Conservation (phyloP, 805 yeast species). For the Tetrapisispora arboricola region DNA sequence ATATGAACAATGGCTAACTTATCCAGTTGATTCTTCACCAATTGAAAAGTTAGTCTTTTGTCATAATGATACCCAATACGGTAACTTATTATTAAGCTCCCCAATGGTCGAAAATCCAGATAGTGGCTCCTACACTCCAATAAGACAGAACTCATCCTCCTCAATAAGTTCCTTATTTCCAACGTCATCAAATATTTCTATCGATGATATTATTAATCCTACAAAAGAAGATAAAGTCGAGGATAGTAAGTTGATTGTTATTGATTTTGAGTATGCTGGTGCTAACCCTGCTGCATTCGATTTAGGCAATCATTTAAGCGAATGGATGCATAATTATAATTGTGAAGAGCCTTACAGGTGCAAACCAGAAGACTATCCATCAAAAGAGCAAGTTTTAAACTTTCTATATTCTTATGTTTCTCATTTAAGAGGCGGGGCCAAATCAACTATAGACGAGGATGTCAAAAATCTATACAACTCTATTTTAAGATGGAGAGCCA, state of each 20-base stretch:
- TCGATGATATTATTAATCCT: conserved; percentile 29
- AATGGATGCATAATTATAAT: conserved; percentile 95
- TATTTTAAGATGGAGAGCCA: conserved; percentile 66
- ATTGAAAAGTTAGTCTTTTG: conserved; percentile 54
- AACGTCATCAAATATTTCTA: conserved; percentile 16
- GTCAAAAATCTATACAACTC: conserved; percentile 52
- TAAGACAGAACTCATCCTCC: conserved; percentile 7
- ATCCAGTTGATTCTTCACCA: conserved; percentile 5
- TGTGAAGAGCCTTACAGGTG: conserved; percentile 37
- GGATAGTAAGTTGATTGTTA: conserved; percentile 75
- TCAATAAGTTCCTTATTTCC: conserved; percentile 24
- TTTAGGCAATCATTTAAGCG: conserved; percentile 85
- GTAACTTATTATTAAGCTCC: conserved; percentile 67
- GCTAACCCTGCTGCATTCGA: conserved; percentile 84
- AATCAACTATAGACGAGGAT: conserved; percentile 31
- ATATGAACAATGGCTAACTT: conserved; percentile 55
- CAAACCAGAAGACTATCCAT: conserved; percentile 50
- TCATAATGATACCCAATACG: conserved; percentile 96
- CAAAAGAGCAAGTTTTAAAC: conserved; percentile 54
- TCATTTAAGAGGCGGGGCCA: conserved; percentile 32
- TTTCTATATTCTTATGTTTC: conserved; percentile 72
- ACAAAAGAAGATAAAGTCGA: conserved; percentile 34
- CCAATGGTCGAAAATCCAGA: conserved; percentile 32
- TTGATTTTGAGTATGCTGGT: conserved; percentile 94
- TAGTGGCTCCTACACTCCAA: conserved; percentile 7